Percentiles rank a stretch among this genome's conserved stretches.
Conservation (phyloP, 257 asterid species). For the Petunia secreta region DNA sequence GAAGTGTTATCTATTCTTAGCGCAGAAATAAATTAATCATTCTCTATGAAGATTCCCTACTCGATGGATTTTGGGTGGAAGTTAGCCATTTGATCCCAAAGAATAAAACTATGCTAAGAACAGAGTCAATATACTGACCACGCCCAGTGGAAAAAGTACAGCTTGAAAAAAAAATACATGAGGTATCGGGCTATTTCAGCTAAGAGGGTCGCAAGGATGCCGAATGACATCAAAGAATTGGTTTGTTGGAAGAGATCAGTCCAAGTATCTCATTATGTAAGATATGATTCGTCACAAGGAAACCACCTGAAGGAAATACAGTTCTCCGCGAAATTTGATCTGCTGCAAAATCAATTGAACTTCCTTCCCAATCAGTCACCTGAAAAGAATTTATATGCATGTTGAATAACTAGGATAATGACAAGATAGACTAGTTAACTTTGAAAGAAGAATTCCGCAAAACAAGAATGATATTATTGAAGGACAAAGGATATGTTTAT, state of each 20-base stretch:
- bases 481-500: neutral
- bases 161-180: neutral
- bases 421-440: neutral
- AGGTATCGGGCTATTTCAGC: neutral
- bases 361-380: conserved; percentile 94
- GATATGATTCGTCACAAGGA: conserved; percentile 66
- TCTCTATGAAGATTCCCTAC: neutral
- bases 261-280: conserved; percentile 61
- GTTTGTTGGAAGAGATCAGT: conserved; percentile 54
- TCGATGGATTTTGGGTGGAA: neutral
- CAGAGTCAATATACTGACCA: neutral
- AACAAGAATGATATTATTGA: neutral
- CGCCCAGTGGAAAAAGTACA: neutral
- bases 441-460: neutral
- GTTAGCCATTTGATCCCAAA: neutral
- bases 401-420: neutral
- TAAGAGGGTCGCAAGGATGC: neutral
- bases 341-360: conserved; percentile 61
- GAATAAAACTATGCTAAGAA: conserved; percentile 9
- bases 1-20: neutral
- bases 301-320: conserved; percentile 72
- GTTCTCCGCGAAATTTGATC: conserved; percentile 65
- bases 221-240: neutral
- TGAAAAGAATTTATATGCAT: conserved; percentile 27
- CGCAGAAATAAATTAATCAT: neutral